These are phyloP conservation scores for Calocera viscosa DNA, from an alignment of 768 basidiomycete species.

Conservation along the genomic window DNA sequence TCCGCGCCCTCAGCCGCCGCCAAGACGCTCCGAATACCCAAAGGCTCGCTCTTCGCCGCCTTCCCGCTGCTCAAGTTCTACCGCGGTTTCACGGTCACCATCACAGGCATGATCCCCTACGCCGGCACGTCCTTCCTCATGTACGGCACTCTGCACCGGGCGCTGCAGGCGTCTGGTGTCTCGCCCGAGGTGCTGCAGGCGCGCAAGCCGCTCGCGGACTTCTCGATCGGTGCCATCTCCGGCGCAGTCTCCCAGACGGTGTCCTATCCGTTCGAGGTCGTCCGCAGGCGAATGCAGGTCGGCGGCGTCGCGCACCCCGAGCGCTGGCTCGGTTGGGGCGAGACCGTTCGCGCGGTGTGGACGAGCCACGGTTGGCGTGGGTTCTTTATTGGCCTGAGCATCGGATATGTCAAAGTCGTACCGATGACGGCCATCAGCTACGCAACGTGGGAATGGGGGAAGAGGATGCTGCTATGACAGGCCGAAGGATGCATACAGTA, in stretches of 20 bases:
- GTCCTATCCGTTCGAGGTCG: conserved; percentile 90
- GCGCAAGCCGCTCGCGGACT: conserved; percentile 46
- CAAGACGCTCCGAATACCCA: conserved; percentile 22
- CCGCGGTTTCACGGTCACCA: conserved; percentile 88
- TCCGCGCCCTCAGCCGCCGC: conserved; percentile 18
- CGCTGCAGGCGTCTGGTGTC: conserved; percentile 37
- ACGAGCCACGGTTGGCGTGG: conserved; percentile 61
- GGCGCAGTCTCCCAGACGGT: conserved; percentile 78
- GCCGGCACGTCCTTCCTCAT: conserved; percentile 89
- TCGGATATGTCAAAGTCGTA: conserved; percentile 87
- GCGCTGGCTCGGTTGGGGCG: conserved; percentile 64
- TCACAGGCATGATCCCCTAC: conserved; percentile 88
- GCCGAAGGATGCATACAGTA: neutral
- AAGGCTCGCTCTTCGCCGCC: conserved; percentile 37
- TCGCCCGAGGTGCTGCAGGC: conserved; percentile 17
- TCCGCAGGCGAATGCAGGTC: conserved; percentile 88
- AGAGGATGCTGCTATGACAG: conserved; percentile 32
- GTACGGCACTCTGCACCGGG: conserved; percentile 51
- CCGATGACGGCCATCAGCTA: conserved; percentile 94
- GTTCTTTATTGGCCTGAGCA: conserved; percentile 80
- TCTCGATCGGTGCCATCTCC: conserved; percentile 71
- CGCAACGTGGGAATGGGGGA: conserved; percentile 76
- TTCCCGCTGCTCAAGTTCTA: conserved; percentile 84
- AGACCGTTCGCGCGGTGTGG: conserved; percentile 63
- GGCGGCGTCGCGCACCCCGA: conserved; percentile 71